Evolutionary conservation across 495 filamentous ascomycete species (phyloP), one percentile per base, ranked within the genome.

Genomic region (Pyrenula massariospora): DNA sequence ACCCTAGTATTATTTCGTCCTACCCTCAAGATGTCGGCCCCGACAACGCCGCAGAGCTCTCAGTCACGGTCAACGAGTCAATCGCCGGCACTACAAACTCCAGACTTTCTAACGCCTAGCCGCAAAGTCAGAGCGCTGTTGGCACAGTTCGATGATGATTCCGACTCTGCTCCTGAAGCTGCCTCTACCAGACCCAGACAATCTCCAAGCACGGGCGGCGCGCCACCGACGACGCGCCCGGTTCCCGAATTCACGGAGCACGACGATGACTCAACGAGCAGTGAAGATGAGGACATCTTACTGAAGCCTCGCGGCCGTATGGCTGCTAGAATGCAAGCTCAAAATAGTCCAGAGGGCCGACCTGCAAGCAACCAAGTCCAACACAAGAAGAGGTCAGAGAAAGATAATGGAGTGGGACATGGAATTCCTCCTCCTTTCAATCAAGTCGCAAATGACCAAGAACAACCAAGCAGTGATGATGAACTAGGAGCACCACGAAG

Each of bases 111-210:
- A 54, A 88, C 86, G 0, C 87, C 87, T 19, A 77, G 76, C 22
- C 81, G 77, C 57, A 91, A 89, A 65, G 77, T 89, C 62, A 82
- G 80, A 65, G 83, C 83, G 42, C 70, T 89, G 68, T 66, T 91
- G 25, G 85, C 84, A 23, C 63, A 73, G 19, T 76, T 89, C 50
- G 78, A 85, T 21, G 21, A 53, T 48, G 56, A 59, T 56, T 54
- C 55, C 12, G 59, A 62, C 10, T 42, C 31, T 42, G 31, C 31
- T 8, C 31, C 31, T 5, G 31, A 42, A 15, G 31, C 31, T 42
- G n/a, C n/a, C n/a, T 42, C 31, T 15, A 8, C 31, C 5, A 5
- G 31, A 15, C 8, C 31, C 15, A 42, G 15, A 42, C 31, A 42
- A 42, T 42, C 31, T 42, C 31, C 31, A 15, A 42, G 15, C 5